These are phyloP conservation scores for Podospora pseudoanserina DNA, from an alignment of 495 filamentous ascomycete genomes.

Conservation along the genomic window DNA sequence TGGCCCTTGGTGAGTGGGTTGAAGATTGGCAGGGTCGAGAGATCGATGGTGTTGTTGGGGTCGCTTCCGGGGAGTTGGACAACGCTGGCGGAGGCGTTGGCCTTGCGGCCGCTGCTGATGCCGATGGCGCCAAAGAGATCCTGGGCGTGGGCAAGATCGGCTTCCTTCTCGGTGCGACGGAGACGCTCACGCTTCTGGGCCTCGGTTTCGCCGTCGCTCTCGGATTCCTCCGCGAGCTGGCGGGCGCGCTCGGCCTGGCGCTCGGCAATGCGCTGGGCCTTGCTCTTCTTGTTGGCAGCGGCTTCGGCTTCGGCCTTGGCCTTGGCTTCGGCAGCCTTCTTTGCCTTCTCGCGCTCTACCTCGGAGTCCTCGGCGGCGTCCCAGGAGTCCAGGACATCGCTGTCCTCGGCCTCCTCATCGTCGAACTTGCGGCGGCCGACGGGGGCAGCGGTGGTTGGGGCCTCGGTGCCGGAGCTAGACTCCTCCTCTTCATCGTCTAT, in stretches of 20 bases:
- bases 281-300: conserved; percentile 90
- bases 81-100: conserved; percentile 53
- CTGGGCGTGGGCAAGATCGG: conserved; percentile 86
- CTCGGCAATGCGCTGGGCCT: conserved; percentile 83
- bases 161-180: conserved; percentile 74
- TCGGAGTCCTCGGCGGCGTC: conserved; percentile 96
- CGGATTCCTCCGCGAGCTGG: conserved; percentile 49
- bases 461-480: conserved; percentile 55
- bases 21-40: conserved; percentile 76
- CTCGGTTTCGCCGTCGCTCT: conserved; percentile 68
- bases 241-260: conserved; percentile 52
- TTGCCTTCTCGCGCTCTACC: conserved; percentile 90
- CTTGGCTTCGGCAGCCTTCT: conserved; percentile 78
- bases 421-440: conserved; percentile 68
- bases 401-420: conserved; percentile 84
- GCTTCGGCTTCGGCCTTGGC: conserved; percentile 88
- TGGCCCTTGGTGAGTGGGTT: conserved; percentile 82
- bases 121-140: conserved; percentile 84
- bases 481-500: conserved; percentile 65
- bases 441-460: conserved; percentile 54
- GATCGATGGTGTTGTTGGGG: conserved; percentile 73
- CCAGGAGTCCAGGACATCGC: conserved; percentile 94
- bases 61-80: conserved; percentile 66
- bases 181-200: conserved; percentile 66
- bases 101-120: conserved; percentile 62